Conservation (phyloP, 768 basidiomycete species). For the Peribolospora kevripleyi region DNA sequence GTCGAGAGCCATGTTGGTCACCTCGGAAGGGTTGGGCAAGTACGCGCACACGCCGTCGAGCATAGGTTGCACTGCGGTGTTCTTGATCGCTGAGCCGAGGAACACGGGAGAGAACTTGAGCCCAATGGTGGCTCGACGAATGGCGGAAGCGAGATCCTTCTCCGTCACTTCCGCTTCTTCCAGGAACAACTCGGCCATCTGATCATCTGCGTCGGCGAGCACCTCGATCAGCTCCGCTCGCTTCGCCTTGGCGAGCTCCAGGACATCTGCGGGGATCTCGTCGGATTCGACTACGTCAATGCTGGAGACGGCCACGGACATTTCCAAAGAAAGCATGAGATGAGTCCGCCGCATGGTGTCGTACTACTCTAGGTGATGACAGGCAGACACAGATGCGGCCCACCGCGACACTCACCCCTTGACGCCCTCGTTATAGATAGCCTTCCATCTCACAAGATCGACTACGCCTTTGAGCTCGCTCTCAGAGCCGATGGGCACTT, state of each 20-base stretch:
- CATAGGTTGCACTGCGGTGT: slow-evolving; percentile 79
- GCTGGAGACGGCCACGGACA: slow-evolving; percentile 21
- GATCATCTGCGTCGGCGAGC: slow-evolving; percentile 87
- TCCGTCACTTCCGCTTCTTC: slow-evolving; percentile 54
- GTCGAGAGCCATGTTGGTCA: slow-evolving; percentile 56
- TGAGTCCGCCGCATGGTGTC: not conserved
- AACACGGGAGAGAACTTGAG: slow-evolving; percentile 92
- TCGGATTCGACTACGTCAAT: slow-evolving; percentile 53
- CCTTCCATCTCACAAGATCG: slow-evolving; percentile 80
- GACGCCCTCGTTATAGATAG: slow-evolving; percentile 75
- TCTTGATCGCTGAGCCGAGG: slow-evolving; percentile 89
- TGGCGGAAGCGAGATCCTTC: slow-evolving; percentile 48
- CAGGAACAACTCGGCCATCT: slow-evolving; percentile 72
- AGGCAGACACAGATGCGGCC: not conserved
- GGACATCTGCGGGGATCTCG: slow-evolving; percentile 56
- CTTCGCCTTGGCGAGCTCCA: slow-evolving; percentile 55
- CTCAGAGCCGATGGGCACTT: slow-evolving; percentile 81
- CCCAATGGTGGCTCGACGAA: slow-evolving; percentile 64
- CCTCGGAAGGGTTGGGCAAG: slow-evolving; percentile 66
- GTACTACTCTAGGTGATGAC: not conserved
- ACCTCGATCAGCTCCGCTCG: slow-evolving; percentile 78
- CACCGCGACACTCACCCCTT: slow-evolving; percentile 44
- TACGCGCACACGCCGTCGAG: slow-evolving; percentile 91
- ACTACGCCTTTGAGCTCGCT: slow-evolving; percentile 72
- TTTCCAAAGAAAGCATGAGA: not conserved